Evolutionary conservation across 306 rosid genomes (phyloP), one percentile per base, ranked within the genome.

Genomic region (Medicago ruthenica): DNA sequence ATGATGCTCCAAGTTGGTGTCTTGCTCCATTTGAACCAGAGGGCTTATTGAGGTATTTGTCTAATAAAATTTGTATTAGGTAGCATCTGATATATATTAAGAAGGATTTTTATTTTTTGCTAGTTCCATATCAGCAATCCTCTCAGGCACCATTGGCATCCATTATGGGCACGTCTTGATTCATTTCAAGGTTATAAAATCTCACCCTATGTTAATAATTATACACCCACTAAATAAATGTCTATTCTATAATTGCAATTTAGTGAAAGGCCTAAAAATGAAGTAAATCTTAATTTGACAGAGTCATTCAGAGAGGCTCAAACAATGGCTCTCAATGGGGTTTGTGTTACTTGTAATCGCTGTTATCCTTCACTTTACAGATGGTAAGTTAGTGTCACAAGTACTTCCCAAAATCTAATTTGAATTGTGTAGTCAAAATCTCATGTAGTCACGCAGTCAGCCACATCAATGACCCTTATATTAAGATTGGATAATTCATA

Each of bases 161-260:
- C 97, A 93, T 70, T 93, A 91, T 70, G 97, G 98, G 10, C 98
- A 91, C 64, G 86, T 93, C 76, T 81, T 93, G 86, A 83, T 91
- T 63, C 97, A 93, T 84, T 91, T 91, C 81, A 89, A 91, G 97
- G 98, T 93, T 82, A 57, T 74, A 47, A 75, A n/a, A 21, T 45
- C 54, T 20, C 55, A 59, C 59, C 76, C 10, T 40, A 5, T 61
- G 37, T 37, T 40, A 51, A 34, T 1, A 2, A 55, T 20, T 17
- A 37, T 47, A 48, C 13, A 34, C 16, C 71, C 5, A 13, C 8
- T 42, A 8, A 40, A 8, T 8, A 47, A 20, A 69, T 45, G n/a
- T 65, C 7, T 15, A 48, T 47, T 53, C 1, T 73, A 34, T 66
- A 40, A 54, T 45, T 78, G 42, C 20, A 51, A 83, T n/a, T 84